Evolutionary conservation across 108 stramenopile genomes (phyloP).

Genomic region (Aurantiochytrium sp.): DNA sequence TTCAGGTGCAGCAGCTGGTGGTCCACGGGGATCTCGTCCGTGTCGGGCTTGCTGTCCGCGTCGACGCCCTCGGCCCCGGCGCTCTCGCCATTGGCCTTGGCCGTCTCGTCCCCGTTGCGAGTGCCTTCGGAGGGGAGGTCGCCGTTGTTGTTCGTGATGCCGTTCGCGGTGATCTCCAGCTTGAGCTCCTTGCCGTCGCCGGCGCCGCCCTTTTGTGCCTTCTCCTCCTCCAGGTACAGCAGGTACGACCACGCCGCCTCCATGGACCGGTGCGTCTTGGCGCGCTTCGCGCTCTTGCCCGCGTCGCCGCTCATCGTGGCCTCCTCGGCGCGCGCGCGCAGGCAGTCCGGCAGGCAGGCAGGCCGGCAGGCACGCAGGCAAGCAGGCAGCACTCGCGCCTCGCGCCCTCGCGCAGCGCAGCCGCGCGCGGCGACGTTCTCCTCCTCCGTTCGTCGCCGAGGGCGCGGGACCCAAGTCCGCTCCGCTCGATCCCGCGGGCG

Average conservation of each 20-base stretch:
- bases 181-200: neutral
- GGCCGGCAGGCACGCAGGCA: too few relatives aligned
- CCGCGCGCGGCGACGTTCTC: too few relatives aligned
- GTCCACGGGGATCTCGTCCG: slow-evolving; percentile 29
- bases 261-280: neutral
- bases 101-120: too few relatives aligned
- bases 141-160: neutral
- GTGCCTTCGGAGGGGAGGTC: too few relatives aligned
- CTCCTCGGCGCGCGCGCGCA: too few relatives aligned
- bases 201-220: neutral
- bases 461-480: too few relatives aligned
- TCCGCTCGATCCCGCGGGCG: too few relatives aligned
- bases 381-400: too few relatives aligned
- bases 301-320: neutral
- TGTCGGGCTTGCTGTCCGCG: neutral
- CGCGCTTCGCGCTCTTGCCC: neutral
- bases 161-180: neutral
- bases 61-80: neutral
- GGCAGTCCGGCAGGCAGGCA: too few relatives aligned
- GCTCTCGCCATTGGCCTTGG: neutral
- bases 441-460: too few relatives aligned
- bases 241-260: slow-evolving; percentile 20
- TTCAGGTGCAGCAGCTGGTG: slow-evolving; percentile 9
- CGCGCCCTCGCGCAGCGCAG: too few relatives aligned
- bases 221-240: slow-evolving; percentile 1